phyloP scores from a whole-genome alignment of 2,329 filamentous ascomycete genomes.

The Fonsecaea nubica region DNA sequence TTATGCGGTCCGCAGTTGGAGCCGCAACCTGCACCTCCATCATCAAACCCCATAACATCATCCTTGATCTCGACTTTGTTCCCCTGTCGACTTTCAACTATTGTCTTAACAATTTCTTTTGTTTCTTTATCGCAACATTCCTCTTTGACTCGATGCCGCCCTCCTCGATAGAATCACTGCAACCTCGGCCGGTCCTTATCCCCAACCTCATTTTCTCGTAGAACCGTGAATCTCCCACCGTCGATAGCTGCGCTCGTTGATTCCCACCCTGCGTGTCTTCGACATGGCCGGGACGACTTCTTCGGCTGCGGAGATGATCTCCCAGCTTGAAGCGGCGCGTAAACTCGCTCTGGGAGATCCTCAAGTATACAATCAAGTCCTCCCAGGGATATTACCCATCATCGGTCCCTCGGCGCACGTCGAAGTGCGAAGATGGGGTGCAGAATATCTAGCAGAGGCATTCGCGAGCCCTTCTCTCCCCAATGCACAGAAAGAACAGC shows the following conservation, averaged over 20 bases:
- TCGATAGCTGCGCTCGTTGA: conserved; percentile 13
- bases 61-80: conserved; percentile 4
- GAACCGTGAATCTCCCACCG: conserved; percentile 25
- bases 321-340: conserved; percentile 87
- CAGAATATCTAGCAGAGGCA: conserved; percentile 93
- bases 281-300: conserved; percentile 35
- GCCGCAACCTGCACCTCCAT: conserved; percentile 18
- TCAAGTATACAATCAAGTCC: conserved; percentile 87
- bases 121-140: neutral
- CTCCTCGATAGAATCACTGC: conserved; percentile 10
- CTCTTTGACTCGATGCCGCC: conserved; percentile 19
- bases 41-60: conserved; percentile 1
- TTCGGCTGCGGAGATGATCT: conserved; percentile 56
- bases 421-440: conserved; percentile 91
- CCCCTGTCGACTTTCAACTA: neutral
- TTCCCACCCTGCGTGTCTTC: conserved; percentile 12
- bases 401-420: conserved; percentile 76
- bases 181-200: conserved; percentile 3
- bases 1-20: conserved; percentile 15
- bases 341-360: conserved; percentile 87
- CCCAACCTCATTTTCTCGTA: conserved; percentile 25
- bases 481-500: conserved; percentile 77
- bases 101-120: conserved; percentile 21
- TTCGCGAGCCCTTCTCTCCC: conserved; percentile 89
- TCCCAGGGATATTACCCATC: conserved; percentile 91